These are phyloP conservation scores for Lipomyces kockii DNA, from an alignment of 805 yeast genomes.

Conservation along the genomic window DNA sequence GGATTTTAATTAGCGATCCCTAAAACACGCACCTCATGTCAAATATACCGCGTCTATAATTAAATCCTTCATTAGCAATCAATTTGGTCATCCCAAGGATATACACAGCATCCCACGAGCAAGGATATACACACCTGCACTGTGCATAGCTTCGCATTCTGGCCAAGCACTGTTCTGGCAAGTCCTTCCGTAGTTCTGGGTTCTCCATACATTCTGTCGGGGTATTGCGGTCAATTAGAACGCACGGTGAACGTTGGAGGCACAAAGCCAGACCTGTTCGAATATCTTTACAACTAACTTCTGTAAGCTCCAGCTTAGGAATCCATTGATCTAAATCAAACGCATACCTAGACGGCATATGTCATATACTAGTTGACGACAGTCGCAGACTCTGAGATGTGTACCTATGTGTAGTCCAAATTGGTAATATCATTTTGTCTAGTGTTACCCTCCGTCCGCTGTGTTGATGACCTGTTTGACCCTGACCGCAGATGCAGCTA, in stretches of 20 bases:
- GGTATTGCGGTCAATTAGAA: slow-evolving; percentile 81
- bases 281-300: slow-evolving; percentile 84
- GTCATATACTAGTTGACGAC: neutral
- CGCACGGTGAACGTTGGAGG: slow-evolving; percentile 95
- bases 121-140: slow-evolving; percentile 56
- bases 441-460: too few species aligned
- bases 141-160: slow-evolving; percentile 85
- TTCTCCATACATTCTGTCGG: slow-evolving; percentile 87
- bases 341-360: slow-evolving; percentile 23
- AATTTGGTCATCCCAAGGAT: neutral
- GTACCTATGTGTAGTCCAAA: too few species aligned
- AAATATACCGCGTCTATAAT: slow-evolving; percentile 67
- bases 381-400: neutral
- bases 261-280: slow-evolving; percentile 95
- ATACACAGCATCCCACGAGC: slow-evolving; percentile 14
- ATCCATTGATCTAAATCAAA: neutral
- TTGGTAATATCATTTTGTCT: too few species aligned
- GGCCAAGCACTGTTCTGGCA: slow-evolving; percentile 88
- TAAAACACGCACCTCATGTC: slow-evolving; percentile 62
- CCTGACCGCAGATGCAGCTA: too few species aligned
- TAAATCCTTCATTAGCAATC: neutral
- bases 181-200: slow-evolving; percentile 71
- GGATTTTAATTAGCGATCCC: neutral
- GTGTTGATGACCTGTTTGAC: too few species aligned
- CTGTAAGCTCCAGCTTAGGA: neutral